Evolutionary conservation across 768 basidiomycete genomes (phyloP).

Genomic region (Coprinellus micaceus): DNA sequence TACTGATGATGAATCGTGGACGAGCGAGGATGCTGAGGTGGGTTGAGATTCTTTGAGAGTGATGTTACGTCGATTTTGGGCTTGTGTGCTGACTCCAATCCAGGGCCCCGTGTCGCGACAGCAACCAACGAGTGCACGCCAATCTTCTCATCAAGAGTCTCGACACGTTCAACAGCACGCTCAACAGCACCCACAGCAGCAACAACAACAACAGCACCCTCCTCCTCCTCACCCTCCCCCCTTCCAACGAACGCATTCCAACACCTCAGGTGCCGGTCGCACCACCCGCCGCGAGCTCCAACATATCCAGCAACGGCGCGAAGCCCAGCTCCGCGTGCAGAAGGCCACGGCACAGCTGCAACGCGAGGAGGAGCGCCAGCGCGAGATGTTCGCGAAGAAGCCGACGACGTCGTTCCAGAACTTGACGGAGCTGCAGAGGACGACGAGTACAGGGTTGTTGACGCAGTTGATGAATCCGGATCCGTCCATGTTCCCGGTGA

Average conservation of each 20-base stretch:
- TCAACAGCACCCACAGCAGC: slow-evolving; percentile 11
- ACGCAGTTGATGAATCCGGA: slow-evolving; percentile 72
- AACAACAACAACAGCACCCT: slow-evolving; percentile 18
- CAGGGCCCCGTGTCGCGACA: not conserved
- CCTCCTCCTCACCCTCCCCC: slow-evolving; percentile 13
- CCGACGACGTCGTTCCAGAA: slow-evolving; percentile 65
- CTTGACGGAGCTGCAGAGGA: slow-evolving; percentile 31
- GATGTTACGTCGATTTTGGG: slow-evolving; percentile 6
- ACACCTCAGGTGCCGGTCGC: slow-evolving; percentile 18
- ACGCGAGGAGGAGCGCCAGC: slow-evolving; percentile 54
- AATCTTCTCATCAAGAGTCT: not conserved
- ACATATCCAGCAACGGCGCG: slow-evolving; percentile 5
- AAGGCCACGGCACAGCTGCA: slow-evolving; percentile 28
- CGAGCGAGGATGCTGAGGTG: slow-evolving; percentile 47
- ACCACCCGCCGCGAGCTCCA: slow-evolving; percentile 11
- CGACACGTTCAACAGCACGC: not conserved
- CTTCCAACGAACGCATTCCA: slow-evolving; percentile 25
- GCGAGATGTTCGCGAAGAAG: slow-evolving; percentile 71
- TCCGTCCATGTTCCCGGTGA: slow-evolving; percentile 53
- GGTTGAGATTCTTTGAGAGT: slow-evolving; percentile 30
- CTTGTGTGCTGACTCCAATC: not conserved
- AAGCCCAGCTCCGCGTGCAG: slow-evolving; percentile 9
- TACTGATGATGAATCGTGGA: slow-evolving; percentile 48
- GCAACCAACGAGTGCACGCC: not conserved
- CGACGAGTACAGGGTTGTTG: slow-evolving; percentile 51